These are phyloP conservation scores for Diaporthe ampelina DNA, from an alignment of 2,329 filamentous ascomycete genomes.

Conservation along the genomic window DNA sequence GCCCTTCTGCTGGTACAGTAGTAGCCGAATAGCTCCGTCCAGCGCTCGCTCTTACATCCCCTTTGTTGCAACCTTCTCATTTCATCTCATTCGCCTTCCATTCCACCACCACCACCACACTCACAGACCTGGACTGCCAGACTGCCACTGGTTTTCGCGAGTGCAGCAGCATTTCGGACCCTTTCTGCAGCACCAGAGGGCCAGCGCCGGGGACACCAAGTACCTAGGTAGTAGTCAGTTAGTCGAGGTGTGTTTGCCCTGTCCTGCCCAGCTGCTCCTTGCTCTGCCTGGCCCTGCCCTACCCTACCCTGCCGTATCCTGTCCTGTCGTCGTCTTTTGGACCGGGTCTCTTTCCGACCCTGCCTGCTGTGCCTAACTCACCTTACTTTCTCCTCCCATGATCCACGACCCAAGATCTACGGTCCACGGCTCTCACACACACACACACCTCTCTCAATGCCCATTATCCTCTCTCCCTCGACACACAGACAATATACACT, in stretches of 20 bases:
- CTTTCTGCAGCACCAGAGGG: background rate
- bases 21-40: conserved; percentile 28
- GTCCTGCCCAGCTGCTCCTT: background rate
- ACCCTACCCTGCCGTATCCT: background rate
- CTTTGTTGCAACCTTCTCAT: conserved; percentile 33
- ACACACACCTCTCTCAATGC: background rate
- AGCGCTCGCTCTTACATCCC: conserved; percentile 27
- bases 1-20: background rate
- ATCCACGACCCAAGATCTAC: background rate
- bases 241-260: conserved; percentile 27
- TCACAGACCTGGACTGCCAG: conserved; percentile 12
- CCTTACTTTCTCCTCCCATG: background rate
- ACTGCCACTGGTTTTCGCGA: conserved; percentile 19
- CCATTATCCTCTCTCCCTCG: background rate
- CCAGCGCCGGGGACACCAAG: conserved; percentile 3
- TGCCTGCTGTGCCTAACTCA: background rate
- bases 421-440: conserved; percentile 6
- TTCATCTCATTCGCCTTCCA: conserved; percentile 32
- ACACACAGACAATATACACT: conserved; percentile 1
- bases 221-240: background rate
- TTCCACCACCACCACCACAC: conserved; percentile 13
- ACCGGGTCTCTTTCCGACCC: background rate
- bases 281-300: background rate
- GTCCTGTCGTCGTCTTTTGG: background rate
- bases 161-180: conserved; percentile 20